A percentile compares a stretch with the other conserved stretches of the same genome.
Evolutionary conservation across 345 rosid genomes (phyloP).

Genomic region (Theobroma cacao): DNA sequence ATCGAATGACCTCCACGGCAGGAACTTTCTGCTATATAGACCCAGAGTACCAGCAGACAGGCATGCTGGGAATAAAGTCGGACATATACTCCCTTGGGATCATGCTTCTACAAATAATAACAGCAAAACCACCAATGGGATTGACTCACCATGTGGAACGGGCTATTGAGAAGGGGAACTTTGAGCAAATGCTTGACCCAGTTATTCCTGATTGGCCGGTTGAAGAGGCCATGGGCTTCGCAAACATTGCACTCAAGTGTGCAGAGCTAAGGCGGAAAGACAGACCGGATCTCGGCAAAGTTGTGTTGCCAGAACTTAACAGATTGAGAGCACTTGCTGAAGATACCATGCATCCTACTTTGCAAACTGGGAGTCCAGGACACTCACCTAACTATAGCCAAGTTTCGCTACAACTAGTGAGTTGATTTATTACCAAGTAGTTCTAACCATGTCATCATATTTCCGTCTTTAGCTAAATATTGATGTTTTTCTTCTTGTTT

Average conservation of each 20-base stretch:
- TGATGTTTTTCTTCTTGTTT: background rate
- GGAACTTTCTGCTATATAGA: slow-evolving; percentile 94
- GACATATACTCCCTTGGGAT: slow-evolving; percentile 83
- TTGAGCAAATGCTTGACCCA: slow-evolving; percentile 62
- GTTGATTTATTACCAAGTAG: slow-evolving; percentile 1
- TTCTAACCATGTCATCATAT: background rate
- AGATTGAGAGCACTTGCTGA: slow-evolving; percentile 63
- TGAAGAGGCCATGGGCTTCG: slow-evolving; percentile 64
- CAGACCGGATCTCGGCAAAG: slow-evolving; percentile 75
- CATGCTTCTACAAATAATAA: slow-evolving; percentile 68
- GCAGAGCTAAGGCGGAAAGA: slow-evolving; percentile 78
- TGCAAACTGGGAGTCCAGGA: slow-evolving; percentile 25
- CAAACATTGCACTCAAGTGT: slow-evolving; percentile 61
- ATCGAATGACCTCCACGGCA: slow-evolving; percentile 82
- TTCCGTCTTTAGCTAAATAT: background rate
- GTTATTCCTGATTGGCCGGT: slow-evolving; percentile 70
- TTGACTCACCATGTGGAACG: slow-evolving; percentile 63
- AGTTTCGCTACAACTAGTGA: slow-evolving; percentile 35
- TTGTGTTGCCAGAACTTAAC: slow-evolving; percentile 65
- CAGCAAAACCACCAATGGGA: slow-evolving; percentile 80
- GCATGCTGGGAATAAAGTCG: slow-evolving; percentile 82
- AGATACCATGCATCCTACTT: slow-evolving; percentile 29
- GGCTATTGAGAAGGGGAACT: slow-evolving; percentile 59
- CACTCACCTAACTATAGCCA: slow-evolving; percentile 29
- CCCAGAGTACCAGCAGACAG: slow-evolving; percentile 92